These are phyloP conservation scores for Suhomyces faveliae DNA, from an alignment of 805 yeast species.

Conservation along the genomic window DNA sequence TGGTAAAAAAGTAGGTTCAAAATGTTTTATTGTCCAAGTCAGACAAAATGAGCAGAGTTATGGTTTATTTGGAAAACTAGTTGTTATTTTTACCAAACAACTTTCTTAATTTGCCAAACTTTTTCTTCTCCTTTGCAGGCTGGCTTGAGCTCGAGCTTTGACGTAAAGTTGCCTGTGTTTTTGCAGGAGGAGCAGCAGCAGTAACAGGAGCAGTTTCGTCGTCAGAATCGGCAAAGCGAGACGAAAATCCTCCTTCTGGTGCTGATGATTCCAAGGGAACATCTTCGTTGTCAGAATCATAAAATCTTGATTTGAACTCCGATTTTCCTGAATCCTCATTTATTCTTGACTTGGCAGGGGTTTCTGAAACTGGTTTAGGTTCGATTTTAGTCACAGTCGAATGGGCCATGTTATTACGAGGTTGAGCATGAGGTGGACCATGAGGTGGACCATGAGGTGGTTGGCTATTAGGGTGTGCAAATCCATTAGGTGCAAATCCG, in stretches of 20 bases:
- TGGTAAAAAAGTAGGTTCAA: no score
- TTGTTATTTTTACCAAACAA: constrained; percentile 35
- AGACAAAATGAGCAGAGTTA: no score
- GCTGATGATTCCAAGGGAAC: neutral
- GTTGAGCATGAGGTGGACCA: neutral
- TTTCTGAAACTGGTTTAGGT: neutral
- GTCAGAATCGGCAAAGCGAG: constrained; percentile 14
- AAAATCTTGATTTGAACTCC: constrained; percentile 24
- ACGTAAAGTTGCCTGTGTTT: constrained; percentile 8
- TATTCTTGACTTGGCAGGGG: neutral
- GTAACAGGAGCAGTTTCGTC: constrained; percentile 9
- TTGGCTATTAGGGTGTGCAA: no score
- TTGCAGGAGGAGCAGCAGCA: neutral
- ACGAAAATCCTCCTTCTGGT: constrained; percentile 6
- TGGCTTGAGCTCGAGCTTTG: constrained; percentile 6
- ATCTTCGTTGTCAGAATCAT: constrained; percentile 31
- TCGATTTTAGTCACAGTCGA: neutral
- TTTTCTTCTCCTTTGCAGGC: constrained; percentile 33
- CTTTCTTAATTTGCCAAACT: constrained; percentile 38
- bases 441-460: neutral
- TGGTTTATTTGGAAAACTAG: no score
- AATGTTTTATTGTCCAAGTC: no score
- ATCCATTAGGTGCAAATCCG: no score
- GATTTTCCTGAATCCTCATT: no score
- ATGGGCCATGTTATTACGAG: neutral